phyloP scores from a whole-genome alignment of 257 asterid species.

The Petrea volubilis region DNA sequence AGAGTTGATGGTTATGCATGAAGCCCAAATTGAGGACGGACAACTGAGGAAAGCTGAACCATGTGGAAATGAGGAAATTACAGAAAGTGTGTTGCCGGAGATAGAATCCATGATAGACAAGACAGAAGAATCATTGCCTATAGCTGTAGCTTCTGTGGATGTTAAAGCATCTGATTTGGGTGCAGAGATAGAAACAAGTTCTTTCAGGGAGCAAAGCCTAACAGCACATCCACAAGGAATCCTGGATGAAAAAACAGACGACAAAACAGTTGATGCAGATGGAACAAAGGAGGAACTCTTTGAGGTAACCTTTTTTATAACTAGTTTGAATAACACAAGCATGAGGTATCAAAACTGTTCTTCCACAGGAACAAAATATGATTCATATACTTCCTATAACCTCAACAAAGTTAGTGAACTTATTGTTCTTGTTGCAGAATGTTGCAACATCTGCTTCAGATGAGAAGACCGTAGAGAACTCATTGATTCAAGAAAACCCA shows the following conservation, averaged over 20 bases:
- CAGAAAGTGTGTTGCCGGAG: not conserved
- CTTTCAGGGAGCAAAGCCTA: slow-evolving; percentile 23
- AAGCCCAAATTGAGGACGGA: slow-evolving; percentile 15
- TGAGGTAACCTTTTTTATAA: slow-evolving; percentile 16
- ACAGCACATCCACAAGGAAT: too few relatives aligned
- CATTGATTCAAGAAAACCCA: slow-evolving; percentile 14
- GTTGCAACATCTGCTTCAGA: slow-evolving; percentile 17
- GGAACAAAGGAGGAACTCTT: slow-evolving; percentile 26
- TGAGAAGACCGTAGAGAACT: slow-evolving; percentile 24
- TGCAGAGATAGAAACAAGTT: slow-evolving; percentile 21
- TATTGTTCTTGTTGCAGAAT: slow-evolving; percentile 29
- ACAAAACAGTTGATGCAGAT: slow-evolving; percentile 23
- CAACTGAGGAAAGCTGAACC: slow-evolving; percentile 9
- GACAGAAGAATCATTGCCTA: slow-evolving; percentile 21
- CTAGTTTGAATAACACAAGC: too few relatives aligned
- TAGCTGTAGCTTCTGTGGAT: slow-evolving; percentile 16
- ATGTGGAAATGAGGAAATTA: slow-evolving; percentile 15
- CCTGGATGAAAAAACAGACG: slow-evolving; percentile 21
- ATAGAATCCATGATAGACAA: slow-evolving; percentile 24
- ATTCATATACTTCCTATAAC: not conserved
- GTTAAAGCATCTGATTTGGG: slow-evolving; percentile 17
- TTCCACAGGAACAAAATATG: not conserved
- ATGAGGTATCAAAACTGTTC: not conserved
- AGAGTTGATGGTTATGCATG: slow-evolving; percentile 12
- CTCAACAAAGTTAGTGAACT: slow-evolving; percentile 13